A percentile compares a stretch with the other conserved stretches of the same genome.
phyloP scores from a whole-genome alignment of 306 rosid species.

The Rubus parviflorus region DNA sequence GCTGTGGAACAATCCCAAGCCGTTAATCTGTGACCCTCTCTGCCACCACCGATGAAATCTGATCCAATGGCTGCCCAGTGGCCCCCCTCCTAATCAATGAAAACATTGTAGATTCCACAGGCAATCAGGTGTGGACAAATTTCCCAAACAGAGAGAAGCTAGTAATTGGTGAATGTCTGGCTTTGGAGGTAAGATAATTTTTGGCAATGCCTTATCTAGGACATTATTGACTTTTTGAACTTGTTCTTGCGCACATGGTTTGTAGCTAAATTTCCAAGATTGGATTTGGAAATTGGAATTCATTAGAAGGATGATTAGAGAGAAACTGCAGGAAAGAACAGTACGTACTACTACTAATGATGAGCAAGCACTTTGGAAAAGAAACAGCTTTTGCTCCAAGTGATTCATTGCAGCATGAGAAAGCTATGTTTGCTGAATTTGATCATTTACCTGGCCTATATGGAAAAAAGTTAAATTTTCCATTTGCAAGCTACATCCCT shows the following conservation, averaged over 20 bases:
- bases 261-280: not conserved
- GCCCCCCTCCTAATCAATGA: conserved; percentile 24
- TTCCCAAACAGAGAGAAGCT: conserved; percentile 14
- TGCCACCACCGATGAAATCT: conserved; percentile 13
- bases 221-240: not conserved
- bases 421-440: conserved; percentile 3
- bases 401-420: conserved; percentile 9
- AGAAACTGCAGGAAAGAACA: not conserved
- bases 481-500: not conserved
- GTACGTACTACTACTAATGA: not conserved
- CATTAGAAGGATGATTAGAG: too few relatives aligned
- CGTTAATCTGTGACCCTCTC: conserved; percentile 35
- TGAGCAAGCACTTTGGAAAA: too few relatives aligned
- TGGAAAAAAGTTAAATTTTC: not conserved
- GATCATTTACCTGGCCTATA: not conserved
- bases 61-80: conserved; percentile 24
- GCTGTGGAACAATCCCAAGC: conserved; percentile 11
- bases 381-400: not conserved
- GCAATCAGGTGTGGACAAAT: conserved; percentile 57
- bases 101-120: conserved; percentile 42
- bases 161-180: conserved; percentile 9
- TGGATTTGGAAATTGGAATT: not conserved
- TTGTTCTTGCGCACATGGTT: not conserved
- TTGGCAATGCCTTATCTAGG: conserved; percentile 1
- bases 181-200: conserved; percentile 9